Conservation (phyloP, 305 asterid genomes). For the Solanum hybrid region DNA sequence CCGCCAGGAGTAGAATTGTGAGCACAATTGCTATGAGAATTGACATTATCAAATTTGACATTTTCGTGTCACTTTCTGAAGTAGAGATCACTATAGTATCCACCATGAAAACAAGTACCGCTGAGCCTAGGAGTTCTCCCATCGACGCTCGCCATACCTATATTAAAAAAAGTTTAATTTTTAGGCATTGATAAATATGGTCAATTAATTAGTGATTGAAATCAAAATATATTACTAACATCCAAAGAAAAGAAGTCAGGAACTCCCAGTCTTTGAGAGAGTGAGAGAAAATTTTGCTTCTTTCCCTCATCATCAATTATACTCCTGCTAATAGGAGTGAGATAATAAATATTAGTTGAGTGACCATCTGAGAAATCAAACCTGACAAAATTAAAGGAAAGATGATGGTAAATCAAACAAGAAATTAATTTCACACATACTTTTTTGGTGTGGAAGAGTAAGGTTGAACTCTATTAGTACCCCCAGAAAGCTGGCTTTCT, state of each 20-base stretch:
- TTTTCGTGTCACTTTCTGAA: constrained; percentile 25
- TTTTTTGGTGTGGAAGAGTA: constrained; percentile 22
- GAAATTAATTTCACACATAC: constrained; percentile 4
- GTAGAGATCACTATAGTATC: constrained; percentile 67
- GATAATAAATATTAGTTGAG: background rate
- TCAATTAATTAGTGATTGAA: background rate
- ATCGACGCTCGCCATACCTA: constrained; percentile 69
- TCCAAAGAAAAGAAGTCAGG: constrained; percentile 35
- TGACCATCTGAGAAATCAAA: background rate
- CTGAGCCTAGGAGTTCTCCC: constrained; percentile 62
- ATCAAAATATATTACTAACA: constrained; percentile 17
- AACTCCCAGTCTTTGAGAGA: constrained; percentile 35
- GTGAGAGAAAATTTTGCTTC: constrained; percentile 10
- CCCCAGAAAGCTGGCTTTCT: constrained; percentile 22
- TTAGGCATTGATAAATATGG: background rate
- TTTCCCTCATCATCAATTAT: constrained; percentile 14
- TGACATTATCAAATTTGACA: constrained; percentile 47
- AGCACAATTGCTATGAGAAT: constrained; percentile 37
- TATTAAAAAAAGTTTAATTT: background rate
- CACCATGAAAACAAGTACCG: constrained; percentile 52
- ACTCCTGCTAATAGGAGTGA: background rate
- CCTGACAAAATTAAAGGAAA: too few relatives aligned
- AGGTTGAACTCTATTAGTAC: constrained; percentile 29
- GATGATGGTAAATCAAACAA: background rate
- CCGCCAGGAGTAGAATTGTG: constrained; percentile 33